phyloP scores from a whole-genome alignment of 306 rosid species.

The Canavalia ensiformis region DNA sequence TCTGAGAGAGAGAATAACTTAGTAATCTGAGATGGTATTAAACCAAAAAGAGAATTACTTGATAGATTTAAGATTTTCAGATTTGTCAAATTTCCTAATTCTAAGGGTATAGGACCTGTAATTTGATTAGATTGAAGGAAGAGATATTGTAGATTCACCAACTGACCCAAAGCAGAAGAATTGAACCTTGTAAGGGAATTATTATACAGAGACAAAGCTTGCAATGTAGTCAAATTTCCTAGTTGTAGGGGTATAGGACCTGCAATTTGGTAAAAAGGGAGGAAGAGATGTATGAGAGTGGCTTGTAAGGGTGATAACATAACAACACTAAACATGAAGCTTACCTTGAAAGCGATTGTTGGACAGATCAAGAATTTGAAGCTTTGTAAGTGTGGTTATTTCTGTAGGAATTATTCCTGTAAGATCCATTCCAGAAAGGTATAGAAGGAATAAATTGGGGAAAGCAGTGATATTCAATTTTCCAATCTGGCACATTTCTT shows the following conservation, averaged over 20 bases:
- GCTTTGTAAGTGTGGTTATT: background rate
- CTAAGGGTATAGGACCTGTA: background rate
- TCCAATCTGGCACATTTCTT: background rate
- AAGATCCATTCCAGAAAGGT: background rate
- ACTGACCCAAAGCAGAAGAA: background rate
- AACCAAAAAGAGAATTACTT: background rate
- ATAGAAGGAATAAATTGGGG: background rate
- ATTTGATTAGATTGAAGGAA: background rate
- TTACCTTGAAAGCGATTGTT: background rate
- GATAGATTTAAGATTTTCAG: background rate
- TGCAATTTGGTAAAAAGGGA: too few relatives aligned
- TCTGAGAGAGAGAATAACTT: background rate
- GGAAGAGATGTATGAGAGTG: too few relatives aligned
- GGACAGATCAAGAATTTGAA: background rate
- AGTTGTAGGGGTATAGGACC: too few relatives aligned
- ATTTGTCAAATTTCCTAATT: background rate
- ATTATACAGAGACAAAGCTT: too few relatives aligned
- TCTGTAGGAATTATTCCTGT: background rate
- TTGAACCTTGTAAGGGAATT: too few relatives aligned
- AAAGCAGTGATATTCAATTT: slow-evolving; percentile 5
- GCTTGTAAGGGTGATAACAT: too few relatives aligned
- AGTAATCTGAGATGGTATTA: background rate
- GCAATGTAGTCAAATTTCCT: too few relatives aligned
- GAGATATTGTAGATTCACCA: background rate
- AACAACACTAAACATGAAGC: background rate